Evolutionary conservation across 169 alveolate species (phyloP).

Genomic region (Plasmodium chabaudi): DNA sequence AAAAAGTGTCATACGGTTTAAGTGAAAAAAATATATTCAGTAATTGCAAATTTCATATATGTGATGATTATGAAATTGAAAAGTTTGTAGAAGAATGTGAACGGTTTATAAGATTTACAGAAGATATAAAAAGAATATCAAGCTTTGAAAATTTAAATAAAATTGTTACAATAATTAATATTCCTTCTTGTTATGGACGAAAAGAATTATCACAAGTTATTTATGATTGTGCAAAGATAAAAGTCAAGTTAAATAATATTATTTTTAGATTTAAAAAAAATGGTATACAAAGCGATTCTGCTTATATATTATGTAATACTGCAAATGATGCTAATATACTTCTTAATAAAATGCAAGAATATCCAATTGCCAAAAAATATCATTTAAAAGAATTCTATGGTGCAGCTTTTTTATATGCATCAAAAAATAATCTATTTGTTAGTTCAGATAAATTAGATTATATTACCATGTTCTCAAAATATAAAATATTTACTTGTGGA

Average conservation of each 20-base stretch:
- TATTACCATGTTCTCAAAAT: constrained; percentile 56
- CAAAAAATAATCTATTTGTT: constrained; percentile 69
- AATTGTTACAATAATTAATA: constrained; percentile 83
- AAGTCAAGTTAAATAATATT: constrained; percentile 80
- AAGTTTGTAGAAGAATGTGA: constrained; percentile 88
- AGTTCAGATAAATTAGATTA: constrained; percentile 64
- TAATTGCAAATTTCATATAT: constrained; percentile 80
- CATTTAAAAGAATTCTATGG: constrained; percentile 84
- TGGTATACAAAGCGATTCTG: constrained; percentile 86
- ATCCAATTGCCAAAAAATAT: constrained; percentile 84
- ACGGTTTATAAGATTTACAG: constrained; percentile 83
- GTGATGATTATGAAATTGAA: constrained; percentile 86
- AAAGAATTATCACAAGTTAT: constrained; percentile 82
- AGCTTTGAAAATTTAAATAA: constrained; percentile 80
- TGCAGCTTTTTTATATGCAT: constrained; percentile 83
- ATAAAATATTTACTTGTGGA: constrained; percentile 85
- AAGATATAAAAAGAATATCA: constrained; percentile 84
- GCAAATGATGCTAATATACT: constrained; percentile 80
- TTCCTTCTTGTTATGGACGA: constrained; percentile 86
- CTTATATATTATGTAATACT: constrained; percentile 83
- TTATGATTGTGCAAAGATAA: constrained; percentile 76
- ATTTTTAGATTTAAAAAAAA: constrained; percentile 84
- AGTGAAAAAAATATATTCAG: constrained; percentile 77
- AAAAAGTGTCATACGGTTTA: constrained; percentile 19
- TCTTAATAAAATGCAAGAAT: constrained; percentile 84